Evolutionary conservation across 352 stramenopile species (phyloP), one percentile per base, ranked within the genome.

Genomic region (Globisporangium orthogonon): DNA sequence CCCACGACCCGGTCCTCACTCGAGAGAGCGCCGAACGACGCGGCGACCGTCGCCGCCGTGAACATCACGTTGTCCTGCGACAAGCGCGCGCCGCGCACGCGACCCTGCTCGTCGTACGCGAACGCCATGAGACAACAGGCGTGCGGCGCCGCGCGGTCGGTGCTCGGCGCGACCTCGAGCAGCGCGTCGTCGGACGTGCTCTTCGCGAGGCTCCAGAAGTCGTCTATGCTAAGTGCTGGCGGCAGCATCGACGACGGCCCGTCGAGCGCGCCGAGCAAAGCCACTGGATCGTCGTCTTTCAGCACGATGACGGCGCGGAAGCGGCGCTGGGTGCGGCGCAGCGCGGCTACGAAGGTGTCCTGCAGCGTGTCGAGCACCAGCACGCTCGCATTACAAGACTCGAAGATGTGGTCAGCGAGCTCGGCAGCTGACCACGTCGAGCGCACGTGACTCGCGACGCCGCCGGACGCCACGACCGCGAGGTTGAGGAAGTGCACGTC

Each of bases 51-150:
- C 14, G 76, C 66, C 9, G 82, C 79, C 7, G 84, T 91, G 60
- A 91, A 94, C 48, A 94, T 69, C 10, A 89, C 71, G 39, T 94
- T 94, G 69, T 94, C 82, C 52, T 94, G 84, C n/a, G 82, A 88
- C 0, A 94, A 48, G 40, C 77, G 76, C 2, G 67, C 70, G 9
- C 67, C 80, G 28, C 77, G 76, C 37, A 91, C 65, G 4, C 54
- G 46, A 1, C 83, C 83, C 0, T 58, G 30, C 11, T 62, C 62
- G 55, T 93, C 78, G 57, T 89, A 89, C 17, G 71, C 77, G 41
- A 93, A 93, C 4, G 70, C 56, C 18, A 93, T 60, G 39, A 81
- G 52, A 43, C 76, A 89, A 58, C 66, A 75, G 40, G 87, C 67
- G 3, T 60, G 66, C 2, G 81, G 70, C 47, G 66, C 53, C 5